Percentiles rank a stretch among this genome's conserved stretches.
Conservation (phyloP, 2,329 filamentous ascomycete species). For the Colletotrichum coccodes region DNA sequence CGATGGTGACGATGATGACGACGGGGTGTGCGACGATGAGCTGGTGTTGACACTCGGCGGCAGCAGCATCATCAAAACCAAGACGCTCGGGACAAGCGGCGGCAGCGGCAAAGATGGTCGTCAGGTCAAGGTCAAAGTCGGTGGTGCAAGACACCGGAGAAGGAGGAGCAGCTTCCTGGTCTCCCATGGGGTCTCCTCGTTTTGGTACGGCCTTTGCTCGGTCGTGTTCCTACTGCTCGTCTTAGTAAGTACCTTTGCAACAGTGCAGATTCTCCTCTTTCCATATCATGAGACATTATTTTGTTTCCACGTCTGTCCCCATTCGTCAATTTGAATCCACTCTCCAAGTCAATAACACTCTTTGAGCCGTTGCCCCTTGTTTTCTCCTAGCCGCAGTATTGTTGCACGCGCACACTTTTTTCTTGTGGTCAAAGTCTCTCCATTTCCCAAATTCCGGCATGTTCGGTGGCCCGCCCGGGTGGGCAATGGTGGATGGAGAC, state of each 20-base stretch:
- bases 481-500: slow-evolving; percentile 17
- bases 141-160: slow-evolving; percentile 21
- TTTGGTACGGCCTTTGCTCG: slow-evolving; percentile 33
- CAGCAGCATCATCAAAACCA: background rate
- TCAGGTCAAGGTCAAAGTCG: background rate
- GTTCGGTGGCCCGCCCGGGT: slow-evolving; percentile 32
- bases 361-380: background rate
- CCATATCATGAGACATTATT: background rate
- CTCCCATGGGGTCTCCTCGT: slow-evolving; percentile 33
- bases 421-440: slow-evolving; percentile 13
- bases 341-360: background rate
- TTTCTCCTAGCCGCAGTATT: background rate
- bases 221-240: slow-evolving; percentile 27
- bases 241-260: slow-evolving; percentile 26
- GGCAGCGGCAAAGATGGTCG: background rate
- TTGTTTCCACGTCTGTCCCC: background rate
- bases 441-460: slow-evolving; percentile 22
- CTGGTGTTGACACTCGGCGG: slow-evolving; percentile 2
- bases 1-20: background rate
- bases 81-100: background rate
- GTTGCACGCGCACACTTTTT: slow-evolving; percentile 7
- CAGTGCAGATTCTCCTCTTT: slow-evolving; percentile 2
- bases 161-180: slow-evolving; percentile 33
- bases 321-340: slow-evolving; percentile 6
- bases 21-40: background rate